phyloP scores from a whole-genome alignment of 2,329 filamentous ascomycete species.

The Aspergillus quadricinctus region DNA sequence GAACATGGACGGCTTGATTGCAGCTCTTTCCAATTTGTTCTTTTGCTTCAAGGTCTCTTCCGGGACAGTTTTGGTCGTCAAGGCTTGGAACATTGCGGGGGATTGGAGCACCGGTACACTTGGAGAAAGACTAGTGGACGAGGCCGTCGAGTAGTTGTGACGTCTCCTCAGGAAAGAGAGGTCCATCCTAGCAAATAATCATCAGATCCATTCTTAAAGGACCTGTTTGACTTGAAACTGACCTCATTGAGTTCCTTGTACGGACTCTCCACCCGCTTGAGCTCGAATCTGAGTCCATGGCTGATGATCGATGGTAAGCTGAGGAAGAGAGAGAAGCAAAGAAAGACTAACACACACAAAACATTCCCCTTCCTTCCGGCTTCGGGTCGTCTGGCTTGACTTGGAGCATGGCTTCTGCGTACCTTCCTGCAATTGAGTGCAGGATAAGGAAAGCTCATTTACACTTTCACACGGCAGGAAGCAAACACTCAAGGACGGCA shows the following conservation, averaged over 20 bases:
- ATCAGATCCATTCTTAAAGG: background rate
- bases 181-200: slow-evolving; percentile 9
- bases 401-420: background rate
- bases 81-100: slow-evolving; percentile 15
- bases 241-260: background rate
- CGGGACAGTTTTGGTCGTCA: slow-evolving; percentile 10
- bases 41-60: slow-evolving; percentile 18
- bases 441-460: background rate
- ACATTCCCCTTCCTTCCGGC: background rate
- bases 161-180: slow-evolving; percentile 15
- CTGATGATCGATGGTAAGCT: background rate
- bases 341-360: background rate
- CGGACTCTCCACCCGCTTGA: slow-evolving; percentile 6
- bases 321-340: background rate
- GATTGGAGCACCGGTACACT: slow-evolving; percentile 17
- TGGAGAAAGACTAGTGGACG: slow-evolving; percentile 15
- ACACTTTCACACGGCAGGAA: background rate
- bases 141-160: slow-evolving; percentile 12
- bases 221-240: background rate
- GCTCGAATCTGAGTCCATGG: background rate
- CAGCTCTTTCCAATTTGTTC: slow-evolving; percentile 13
- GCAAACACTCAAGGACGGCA: background rate
- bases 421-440: background rate
- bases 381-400: background rate
- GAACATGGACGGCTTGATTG: slow-evolving; percentile 20